Evolutionary conservation across 129 eudicot genomes (phyloP), one percentile per base, ranked within the genome.

Genomic region (Arctium minus): DNA sequence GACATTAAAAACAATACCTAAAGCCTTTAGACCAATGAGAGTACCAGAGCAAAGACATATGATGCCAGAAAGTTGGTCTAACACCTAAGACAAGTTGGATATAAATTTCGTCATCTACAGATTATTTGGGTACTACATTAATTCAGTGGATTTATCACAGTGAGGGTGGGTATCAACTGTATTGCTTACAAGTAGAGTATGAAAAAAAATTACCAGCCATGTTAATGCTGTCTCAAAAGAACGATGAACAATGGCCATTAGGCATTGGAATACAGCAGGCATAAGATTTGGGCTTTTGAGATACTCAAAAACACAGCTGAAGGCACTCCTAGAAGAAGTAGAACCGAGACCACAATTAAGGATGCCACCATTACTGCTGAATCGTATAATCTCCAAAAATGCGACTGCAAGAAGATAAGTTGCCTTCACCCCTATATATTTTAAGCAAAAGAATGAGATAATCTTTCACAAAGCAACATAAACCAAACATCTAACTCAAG

Each of bases 321-420:
- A 96, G 84, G 99, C 98, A 89, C 99, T 96, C 78, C 89, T 89
- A 68, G 98, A 93, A 78, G 94, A 89, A 78, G 89, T 88, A 30
- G 93, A 88, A 74, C 31, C 87, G 60, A 94, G 87, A 72, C 86
- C 90, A 80, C 93, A 86, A 83, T 93, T 96, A 18, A 96, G 98
- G 89, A 96, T 92, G 77, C 99, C 99, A 53, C 99, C 99, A 50
- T 96, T 96, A 92, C 99, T 96, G 88, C 97, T 92, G 83, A 96
- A 96, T 77, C 99, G 86, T 81, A 88, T 96, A 48, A 96, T 93
- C 87, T 96, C 99, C 85, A 96, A 77, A 90, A 88, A 93, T 48
- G 99, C 89, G 33, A 96, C 99, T 6, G 99, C 99, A 46, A 96
- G 92, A 73, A 96, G 93, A 89, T 96, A 96, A 36, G 98, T 96